Evolutionary conservation across 208 protist genomes (phyloP).

Genomic region (Lotmaria passim): DNA sequence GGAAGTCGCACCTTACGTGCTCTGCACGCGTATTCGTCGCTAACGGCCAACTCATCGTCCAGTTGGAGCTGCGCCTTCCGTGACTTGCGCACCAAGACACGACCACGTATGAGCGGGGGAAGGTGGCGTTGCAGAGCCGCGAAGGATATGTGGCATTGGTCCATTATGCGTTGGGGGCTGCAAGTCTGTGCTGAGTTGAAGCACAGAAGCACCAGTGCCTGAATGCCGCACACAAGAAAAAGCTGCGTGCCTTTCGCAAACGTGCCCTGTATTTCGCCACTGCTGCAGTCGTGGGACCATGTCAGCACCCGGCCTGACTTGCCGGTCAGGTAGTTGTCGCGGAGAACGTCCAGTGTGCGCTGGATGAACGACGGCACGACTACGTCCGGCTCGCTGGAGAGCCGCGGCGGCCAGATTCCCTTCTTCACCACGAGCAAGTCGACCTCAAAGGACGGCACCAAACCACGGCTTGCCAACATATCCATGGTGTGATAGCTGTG

Average conservation of each 20-base stretch:
- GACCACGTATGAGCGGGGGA: conserved; percentile 32
- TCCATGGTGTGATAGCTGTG: conserved; percentile 54
- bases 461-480: conserved; percentile 38
- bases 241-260: conserved; percentile 59
- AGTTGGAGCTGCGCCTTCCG: conserved; percentile 40
- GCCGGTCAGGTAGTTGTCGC: conserved; percentile 63
- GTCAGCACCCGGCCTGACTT: conserved; percentile 66
- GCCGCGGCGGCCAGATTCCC: conserved; percentile 76
- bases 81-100: conserved; percentile 25
- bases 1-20: conserved; percentile 64
- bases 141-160: conserved; percentile 23
- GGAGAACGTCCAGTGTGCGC: conserved; percentile 51
- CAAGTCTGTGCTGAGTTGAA: conserved; percentile 65
- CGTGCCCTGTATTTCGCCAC: conserved; percentile 55
- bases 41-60: conserved; percentile 54
- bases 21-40: conserved; percentile 67
- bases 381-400: conserved; percentile 41
- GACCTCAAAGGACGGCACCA: conserved; percentile 49
- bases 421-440: conserved; percentile 74
- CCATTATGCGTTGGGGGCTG: conserved; percentile 35
- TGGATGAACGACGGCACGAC: conserved; percentile 48
- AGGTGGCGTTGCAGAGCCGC: conserved; percentile 32
- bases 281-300: conserved; percentile 86
- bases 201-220: conserved; percentile 75
- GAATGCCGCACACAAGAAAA: conserved; percentile 64